Evolutionary conservation across 2,329 filamentous ascomycete genomes (phyloP).

Genomic region (Colletotrichum sp.): DNA sequence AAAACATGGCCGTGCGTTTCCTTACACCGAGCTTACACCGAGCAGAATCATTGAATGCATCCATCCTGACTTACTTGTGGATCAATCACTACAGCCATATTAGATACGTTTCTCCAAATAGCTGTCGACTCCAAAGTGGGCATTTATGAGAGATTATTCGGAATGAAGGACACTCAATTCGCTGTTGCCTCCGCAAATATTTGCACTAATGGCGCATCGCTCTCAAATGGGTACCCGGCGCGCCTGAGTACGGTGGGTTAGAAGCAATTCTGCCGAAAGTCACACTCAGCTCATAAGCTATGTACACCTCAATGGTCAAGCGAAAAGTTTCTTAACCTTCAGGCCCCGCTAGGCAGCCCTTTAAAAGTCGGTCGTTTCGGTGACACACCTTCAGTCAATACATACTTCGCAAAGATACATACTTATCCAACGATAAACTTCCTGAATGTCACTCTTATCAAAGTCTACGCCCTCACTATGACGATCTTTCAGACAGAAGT

Average conservation of each 20-base stretch:
- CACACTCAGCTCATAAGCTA: not conserved
- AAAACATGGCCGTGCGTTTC: not conserved
- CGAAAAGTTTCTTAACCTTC: not conserved
- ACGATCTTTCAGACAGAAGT: not conserved
- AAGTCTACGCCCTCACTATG: not conserved
- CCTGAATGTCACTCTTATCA: not conserved
- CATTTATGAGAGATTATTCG: too few species aligned
- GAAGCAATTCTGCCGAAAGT: not conserved
- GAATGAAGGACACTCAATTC: too few species aligned
- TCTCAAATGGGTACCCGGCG: too few species aligned
- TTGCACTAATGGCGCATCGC: too few species aligned
- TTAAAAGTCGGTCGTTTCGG: not conserved
- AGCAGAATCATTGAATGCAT: too few species aligned
- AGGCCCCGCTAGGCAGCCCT: rapidly evolving
- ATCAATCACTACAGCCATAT: too few species aligned
- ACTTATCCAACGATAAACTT: not conserved
- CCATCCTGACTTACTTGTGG: too few species aligned
- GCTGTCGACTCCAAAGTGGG: too few species aligned
- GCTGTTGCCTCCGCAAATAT: too few species aligned
- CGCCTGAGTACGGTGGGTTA: too few species aligned
- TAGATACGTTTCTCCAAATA: too few species aligned
- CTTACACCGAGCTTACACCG: not conserved
- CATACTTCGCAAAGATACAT: not conserved
- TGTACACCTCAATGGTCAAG: not conserved
- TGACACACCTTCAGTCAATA: not conserved